Evolutionary conservation across 78 protist genomes (phyloP).

Genomic region (Dictyostelium discoideum): DNA sequence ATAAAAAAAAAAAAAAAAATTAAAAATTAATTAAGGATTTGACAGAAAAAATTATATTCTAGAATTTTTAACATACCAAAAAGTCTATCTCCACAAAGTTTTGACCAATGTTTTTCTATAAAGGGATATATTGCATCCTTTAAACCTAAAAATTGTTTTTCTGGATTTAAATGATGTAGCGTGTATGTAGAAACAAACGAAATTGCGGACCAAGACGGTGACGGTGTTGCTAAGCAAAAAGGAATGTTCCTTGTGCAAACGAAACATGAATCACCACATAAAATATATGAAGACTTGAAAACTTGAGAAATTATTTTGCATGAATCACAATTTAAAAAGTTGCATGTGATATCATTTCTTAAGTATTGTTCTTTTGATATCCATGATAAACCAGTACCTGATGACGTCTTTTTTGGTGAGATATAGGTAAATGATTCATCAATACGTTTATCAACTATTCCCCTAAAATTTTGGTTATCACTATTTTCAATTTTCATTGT

Average conservation of each 20-base stretch:
- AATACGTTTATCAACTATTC: background rate
- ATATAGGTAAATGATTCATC: slow-evolving; percentile 29
- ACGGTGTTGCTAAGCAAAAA: background rate
- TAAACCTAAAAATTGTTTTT: slow-evolving; percentile 12
- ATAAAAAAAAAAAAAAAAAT: background rate
- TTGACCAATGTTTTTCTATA: background rate
- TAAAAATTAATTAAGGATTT: no score
- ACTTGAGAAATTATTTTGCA: background rate
- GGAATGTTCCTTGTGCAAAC: background rate
- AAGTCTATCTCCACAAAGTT: background rate
- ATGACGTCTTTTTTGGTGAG: slow-evolving; percentile 35
- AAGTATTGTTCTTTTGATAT: slow-evolving; percentile 70
- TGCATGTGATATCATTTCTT: slow-evolving; percentile 29
- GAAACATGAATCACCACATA: background rate
- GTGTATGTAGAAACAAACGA: background rate
- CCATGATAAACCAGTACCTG: slow-evolving; percentile 18
- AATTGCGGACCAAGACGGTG: background rate
- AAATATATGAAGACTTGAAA: background rate
- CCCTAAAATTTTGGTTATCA: no score
- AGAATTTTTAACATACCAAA: background rate
- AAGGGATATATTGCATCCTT: background rate
- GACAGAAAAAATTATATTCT: no score
- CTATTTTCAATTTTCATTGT: background rate
- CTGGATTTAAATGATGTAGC: background rate
- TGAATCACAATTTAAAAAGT: background rate